Base-by-base conservation (phyloP, 148 eudicot genomes). In the Camellia sinensis region DNA sequence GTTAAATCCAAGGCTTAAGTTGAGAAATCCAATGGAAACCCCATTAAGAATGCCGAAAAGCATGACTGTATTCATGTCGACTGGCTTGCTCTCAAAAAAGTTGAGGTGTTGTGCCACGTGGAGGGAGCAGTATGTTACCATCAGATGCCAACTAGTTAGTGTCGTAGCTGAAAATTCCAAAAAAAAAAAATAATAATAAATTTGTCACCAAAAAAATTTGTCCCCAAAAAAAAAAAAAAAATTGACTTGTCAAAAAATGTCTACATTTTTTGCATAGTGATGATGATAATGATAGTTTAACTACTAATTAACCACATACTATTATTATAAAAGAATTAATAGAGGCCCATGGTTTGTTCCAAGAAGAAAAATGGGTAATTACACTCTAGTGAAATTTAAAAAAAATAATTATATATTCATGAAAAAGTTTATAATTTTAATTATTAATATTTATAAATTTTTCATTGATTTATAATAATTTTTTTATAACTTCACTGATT, bases 1-100 rank as follows among this genome's bases (percentile, higher is more conserved):
- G 84, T 95, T 95, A 79, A 95, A 95, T n/a, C 98, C 98, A 17
- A 95, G 84, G 87, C 98, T 95, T 70, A 95, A 85, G 83, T 95
- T 95, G 76, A 95, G 94, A 79, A 95, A 86, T 18, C 98, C 98
- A 52, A 95, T 95, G 61, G 98, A 95, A 22, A 91, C 81, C 11
- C 98, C 98, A 83, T 95, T 95, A 1, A 93, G 84, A 10, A 95
- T 84, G 45, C 98, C 98, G 61, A 95, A 95, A 18, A 91, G 77
- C 41, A 93, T 82, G 2, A 92, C 92, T 0, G 96, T 93, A 88
- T 93, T 93, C 91, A 90, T 87, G 70, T 95, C 98, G 9, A 95
- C 81, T 5, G 92, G 76, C 78, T 95, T 95, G 19, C 82, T 86
- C 85, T 95, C 98, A 46, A 95, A 95, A 65, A 95, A 93, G 48